Conservation (phyloP, 208 protist species). For the Trypanosoma brucei region DNA sequence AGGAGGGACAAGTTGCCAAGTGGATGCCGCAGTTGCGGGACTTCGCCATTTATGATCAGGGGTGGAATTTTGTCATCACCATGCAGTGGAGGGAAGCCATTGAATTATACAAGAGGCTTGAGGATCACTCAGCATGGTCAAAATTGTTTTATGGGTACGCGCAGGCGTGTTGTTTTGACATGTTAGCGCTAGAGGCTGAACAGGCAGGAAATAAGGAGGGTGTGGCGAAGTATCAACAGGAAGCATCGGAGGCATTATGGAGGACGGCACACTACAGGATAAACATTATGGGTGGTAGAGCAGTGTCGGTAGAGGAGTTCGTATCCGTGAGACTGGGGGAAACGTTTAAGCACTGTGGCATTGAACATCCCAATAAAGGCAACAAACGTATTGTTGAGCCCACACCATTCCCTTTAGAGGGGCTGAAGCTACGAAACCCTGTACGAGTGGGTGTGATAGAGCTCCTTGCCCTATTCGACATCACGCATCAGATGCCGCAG, state of each 20-base stretch:
- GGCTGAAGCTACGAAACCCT: constrained; percentile 30
- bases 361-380: constrained; percentile 29
- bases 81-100: constrained; percentile 37
- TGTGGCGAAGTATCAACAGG: constrained; percentile 3
- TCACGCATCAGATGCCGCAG: constrained; percentile 33
- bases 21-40: constrained; percentile 52
- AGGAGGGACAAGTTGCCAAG: constrained; percentile 32
- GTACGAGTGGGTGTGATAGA: constrained; percentile 43
- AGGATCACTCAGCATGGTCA: constrained; percentile 51
- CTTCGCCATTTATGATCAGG: constrained; percentile 60
- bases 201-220: constrained; percentile 1
- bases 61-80: constrained; percentile 32
- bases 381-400: constrained; percentile 33
- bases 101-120: constrained; percentile 27
- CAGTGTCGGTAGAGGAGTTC: constrained; percentile 44
- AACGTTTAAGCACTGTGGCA: constrained; percentile 26
- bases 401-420: constrained; percentile 13
- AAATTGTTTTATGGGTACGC: constrained; percentile 53
- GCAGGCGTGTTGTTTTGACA: constrained; percentile 58
- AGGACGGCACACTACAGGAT: constrained; percentile 46
- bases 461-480: constrained; percentile 33
- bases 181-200: constrained; percentile 24
- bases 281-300: constrained; percentile 41
- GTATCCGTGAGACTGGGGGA: constrained; percentile 42
- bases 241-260: constrained; percentile 48